A percentile compares a stretch with the other conserved stretches of the same genome.
Conservation (phyloP, 1,284 basidiomycete species). For the Rhizoctonia solani region DNA sequence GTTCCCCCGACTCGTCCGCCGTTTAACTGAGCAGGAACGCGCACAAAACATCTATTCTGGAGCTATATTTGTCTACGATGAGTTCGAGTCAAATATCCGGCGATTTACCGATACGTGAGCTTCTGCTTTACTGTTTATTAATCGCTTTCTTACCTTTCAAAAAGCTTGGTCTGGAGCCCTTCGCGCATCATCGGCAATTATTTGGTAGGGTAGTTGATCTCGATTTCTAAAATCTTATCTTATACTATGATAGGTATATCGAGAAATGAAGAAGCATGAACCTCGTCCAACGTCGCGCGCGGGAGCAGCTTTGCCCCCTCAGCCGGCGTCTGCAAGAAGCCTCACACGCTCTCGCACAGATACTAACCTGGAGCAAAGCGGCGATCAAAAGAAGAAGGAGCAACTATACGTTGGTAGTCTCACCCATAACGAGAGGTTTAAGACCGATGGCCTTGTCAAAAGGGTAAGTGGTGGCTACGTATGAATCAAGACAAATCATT, state of each 20-base stretch:
- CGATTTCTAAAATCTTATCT: neutral
- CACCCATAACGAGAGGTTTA: slow-evolving; percentile 19
- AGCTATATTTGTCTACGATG: slow-evolving; percentile 25
- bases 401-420: slow-evolving; percentile 31
- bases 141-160: neutral
- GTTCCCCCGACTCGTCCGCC: slow-evolving; percentile 32
- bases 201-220: neutral
- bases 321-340: slow-evolving; percentile 18
- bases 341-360: slow-evolving; percentile 25
- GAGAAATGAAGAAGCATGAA: slow-evolving; percentile 27
- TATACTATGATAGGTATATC: slow-evolving; percentile 12
- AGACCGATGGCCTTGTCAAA: slow-evolving; percentile 24
- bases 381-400: slow-evolving; percentile 7
- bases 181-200: slow-evolving; percentile 31
- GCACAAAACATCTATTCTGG: slow-evolving; percentile 11
- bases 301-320: slow-evolving; percentile 1
- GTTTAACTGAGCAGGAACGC: slow-evolving; percentile 26
- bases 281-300: slow-evolving; percentile 24
- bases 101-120: slow-evolving; percentile 33
- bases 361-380: neutral
- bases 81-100: slow-evolving; percentile 26
- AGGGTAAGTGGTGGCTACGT: neutral
- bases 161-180: slow-evolving; percentile 23
- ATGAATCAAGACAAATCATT: neutral
- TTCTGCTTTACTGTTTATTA: neutral